These are phyloP conservation scores for Solanum appendiculatum DNA, from an alignment of 257 asterid genomes.

Conservation along the genomic window DNA sequence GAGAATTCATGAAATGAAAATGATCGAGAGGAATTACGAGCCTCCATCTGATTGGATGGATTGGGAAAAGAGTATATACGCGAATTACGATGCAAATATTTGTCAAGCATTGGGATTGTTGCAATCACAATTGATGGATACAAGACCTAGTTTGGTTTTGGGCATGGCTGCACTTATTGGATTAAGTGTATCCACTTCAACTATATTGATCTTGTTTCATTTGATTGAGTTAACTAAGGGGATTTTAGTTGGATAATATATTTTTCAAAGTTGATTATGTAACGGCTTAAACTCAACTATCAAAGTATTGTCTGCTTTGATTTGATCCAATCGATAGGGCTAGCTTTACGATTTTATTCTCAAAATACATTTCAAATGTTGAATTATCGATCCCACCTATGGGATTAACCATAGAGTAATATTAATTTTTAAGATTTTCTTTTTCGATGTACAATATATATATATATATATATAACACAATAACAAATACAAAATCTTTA, in stretches of 20 bases:
- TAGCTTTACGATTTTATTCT: background rate
- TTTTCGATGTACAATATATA: background rate
- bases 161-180: constrained; percentile 14
- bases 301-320: background rate
- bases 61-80: constrained; percentile 28
- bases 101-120: constrained; percentile 24
- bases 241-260: background rate
- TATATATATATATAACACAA: background rate
- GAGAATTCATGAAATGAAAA: constrained; percentile 30
- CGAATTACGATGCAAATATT: constrained; percentile 7
- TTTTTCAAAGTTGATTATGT: background rate
- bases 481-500: background rate
- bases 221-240: constrained; percentile 9
- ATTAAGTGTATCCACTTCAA: constrained; percentile 16
- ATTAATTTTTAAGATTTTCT: background rate
- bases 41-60: constrained; percentile 33
- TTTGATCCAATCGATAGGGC: background rate
- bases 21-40: constrained; percentile 15
- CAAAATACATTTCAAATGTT: background rate
- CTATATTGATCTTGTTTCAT: constrained; percentile 4
- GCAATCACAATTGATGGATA: constrained; percentile 18
- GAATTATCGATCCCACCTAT: background rate
- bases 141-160: constrained; percentile 27
- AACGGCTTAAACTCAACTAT: background rate
- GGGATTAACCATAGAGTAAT: background rate